A percentile compares a stretch with the other conserved stretches of the same genome.
phyloP scores from a whole-genome alignment of 257 asterid species.

The Petrea volubilis region DNA sequence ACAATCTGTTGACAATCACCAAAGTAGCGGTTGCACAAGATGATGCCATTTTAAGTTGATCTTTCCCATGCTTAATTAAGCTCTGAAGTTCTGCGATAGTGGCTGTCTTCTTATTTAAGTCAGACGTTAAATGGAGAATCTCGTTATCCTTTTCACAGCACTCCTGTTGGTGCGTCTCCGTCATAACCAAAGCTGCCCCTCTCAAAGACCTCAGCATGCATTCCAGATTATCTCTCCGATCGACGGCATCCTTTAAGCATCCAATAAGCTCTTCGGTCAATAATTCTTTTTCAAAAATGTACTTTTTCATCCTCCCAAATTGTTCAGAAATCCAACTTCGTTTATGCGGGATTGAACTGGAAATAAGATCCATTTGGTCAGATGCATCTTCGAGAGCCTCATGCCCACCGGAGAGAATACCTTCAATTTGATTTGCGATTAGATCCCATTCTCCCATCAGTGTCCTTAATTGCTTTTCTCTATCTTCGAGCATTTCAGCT shows the following conservation, averaged over 20 bases:
- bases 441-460: constrained; percentile 61
- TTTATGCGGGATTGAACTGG: constrained; percentile 51
- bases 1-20: constrained; percentile 69
- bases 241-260: constrained; percentile 69
- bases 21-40: constrained; percentile 83
- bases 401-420: constrained; percentile 64
- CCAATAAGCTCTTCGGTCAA: constrained; percentile 65
- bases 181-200: constrained; percentile 86
- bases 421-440: constrained; percentile 61
- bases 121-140: constrained; percentile 48
- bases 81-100: constrained; percentile 52
- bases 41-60: constrained; percentile 56
- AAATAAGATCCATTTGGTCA: constrained; percentile 54
- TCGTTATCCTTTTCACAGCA: constrained; percentile 72
- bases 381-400: constrained; percentile 70
- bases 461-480: constrained; percentile 48
- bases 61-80: constrained; percentile 49
- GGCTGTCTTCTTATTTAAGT: constrained; percentile 45
- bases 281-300: constrained; percentile 66
- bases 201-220: constrained; percentile 92
- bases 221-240: constrained; percentile 71
- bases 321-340: constrained; percentile 61
- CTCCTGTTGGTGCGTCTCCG: constrained; percentile 82
- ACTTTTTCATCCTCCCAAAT: constrained; percentile 63
- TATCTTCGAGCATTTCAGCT: constrained; percentile 52